phyloP scores from a whole-genome alignment of 139 green algal genomes.

The Chlamydomonas asymmetrica region DNA sequence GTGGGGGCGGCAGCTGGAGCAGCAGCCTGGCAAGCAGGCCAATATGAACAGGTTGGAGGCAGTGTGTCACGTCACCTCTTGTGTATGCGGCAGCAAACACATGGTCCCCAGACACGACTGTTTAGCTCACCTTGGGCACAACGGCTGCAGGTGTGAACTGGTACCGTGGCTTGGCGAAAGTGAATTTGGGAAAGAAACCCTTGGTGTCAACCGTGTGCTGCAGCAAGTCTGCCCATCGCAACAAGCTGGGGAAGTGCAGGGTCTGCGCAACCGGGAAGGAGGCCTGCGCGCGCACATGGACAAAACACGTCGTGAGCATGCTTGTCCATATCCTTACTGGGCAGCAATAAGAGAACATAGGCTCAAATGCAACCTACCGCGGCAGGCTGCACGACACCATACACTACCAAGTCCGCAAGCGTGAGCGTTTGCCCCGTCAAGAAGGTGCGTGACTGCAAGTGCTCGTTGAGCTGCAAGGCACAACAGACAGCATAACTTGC shows the following conservation, averaged over 20 bases:
- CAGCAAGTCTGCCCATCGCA: slow-evolving; percentile 65
- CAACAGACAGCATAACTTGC: too few relatives aligned
- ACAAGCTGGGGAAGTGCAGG: slow-evolving; percentile 64
- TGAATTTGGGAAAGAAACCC: slow-evolving; percentile 7
- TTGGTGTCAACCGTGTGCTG: slow-evolving; percentile 2
- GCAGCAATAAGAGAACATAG: slow-evolving; percentile 10
- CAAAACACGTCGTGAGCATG: not conserved
- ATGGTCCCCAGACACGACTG: not conserved
- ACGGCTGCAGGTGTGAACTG: slow-evolving; percentile 31
- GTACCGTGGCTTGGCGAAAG: slow-evolving; percentile 37
- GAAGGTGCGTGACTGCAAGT: slow-evolving; percentile 39
- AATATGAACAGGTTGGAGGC: not conserved
- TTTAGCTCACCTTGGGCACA: slow-evolving; percentile 20
- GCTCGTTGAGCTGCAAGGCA: slow-evolving; percentile 46
- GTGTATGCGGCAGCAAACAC: not conserved
- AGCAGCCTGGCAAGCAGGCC: not conserved
- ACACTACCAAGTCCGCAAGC: slow-evolving; percentile 56
- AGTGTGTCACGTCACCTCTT: not conserved
- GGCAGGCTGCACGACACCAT: slow-evolving; percentile 44
- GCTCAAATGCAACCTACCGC: slow-evolving; percentile 26
- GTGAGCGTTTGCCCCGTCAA: slow-evolving; percentile 34
- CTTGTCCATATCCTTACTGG: not conserved
- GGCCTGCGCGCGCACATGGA: slow-evolving; percentile 27
- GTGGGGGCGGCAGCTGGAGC: not conserved
- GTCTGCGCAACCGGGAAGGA: slow-evolving; percentile 72